Evolutionary conservation across 805 yeast species (phyloP).

Genomic region (Spathaspora girioi): DNA sequence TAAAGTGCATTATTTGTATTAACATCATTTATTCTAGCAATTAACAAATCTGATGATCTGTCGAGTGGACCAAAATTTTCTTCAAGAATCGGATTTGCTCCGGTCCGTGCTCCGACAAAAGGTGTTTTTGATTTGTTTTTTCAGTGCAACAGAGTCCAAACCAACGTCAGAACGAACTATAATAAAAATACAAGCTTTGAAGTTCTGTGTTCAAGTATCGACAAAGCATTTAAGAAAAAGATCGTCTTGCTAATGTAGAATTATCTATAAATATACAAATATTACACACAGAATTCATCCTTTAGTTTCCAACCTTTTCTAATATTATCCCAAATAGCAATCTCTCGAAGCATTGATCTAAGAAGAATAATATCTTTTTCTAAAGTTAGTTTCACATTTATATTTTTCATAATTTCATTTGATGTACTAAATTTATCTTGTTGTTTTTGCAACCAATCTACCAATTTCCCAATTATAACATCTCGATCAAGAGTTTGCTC

Average conservation of each 20-base stretch:
- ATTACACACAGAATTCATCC: slow-evolving; percentile 32
- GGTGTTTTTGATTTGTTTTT: too few species aligned
- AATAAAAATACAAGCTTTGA: too few species aligned
- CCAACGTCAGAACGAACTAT: too few species aligned
- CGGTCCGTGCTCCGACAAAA: too few species aligned
- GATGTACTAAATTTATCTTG: slow-evolving; percentile 45
- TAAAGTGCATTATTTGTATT: neutral
- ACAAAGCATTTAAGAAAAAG: too few species aligned
- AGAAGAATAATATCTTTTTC: slow-evolving; percentile 57
- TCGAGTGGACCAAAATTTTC: too few species aligned
- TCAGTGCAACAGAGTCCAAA: too few species aligned
- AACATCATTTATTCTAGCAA: neutral
- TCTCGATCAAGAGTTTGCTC: slow-evolving; percentile 19
- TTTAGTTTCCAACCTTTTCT: slow-evolving; percentile 64
- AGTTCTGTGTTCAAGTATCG: too few species aligned
- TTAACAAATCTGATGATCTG: too few species aligned
- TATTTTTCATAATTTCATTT: slow-evolving; percentile 42
- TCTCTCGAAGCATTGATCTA: slow-evolving; percentile 63
- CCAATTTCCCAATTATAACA: slow-evolving; percentile 32
- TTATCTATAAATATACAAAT: neutral
- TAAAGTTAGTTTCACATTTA: slow-evolving; percentile 16
- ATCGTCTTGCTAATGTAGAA: too few species aligned
- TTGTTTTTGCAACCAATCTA: slow-evolving; percentile 32
- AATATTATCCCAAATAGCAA: slow-evolving; percentile 63
- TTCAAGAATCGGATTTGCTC: too few species aligned